Conservation (phyloP, 1,284 basidiomycete genomes). For the Marasmius sp. region DNA sequence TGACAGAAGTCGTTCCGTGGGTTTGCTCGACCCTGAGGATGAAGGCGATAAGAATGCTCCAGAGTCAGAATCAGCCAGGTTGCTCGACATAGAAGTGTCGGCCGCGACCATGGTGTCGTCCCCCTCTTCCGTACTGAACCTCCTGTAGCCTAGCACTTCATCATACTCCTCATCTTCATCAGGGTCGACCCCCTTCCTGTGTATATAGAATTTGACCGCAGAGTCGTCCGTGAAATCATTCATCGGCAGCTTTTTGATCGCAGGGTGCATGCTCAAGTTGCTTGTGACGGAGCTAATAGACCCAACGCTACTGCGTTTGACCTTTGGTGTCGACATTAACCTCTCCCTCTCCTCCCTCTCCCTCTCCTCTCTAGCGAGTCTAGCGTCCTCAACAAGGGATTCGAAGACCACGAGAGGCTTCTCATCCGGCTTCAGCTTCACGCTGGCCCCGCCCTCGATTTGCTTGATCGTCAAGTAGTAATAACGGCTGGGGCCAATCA, state of each 20-base stretch:
- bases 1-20: conserved; percentile 42
- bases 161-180: conserved; percentile 24
- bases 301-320: conserved; percentile 90
- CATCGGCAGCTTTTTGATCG: conserved; percentile 90
- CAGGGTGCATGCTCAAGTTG: conserved; percentile 90
- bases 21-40: conserved; percentile 13
- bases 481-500: conserved; percentile 25
- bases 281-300: conserved; percentile 91
- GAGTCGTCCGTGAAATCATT: conserved; percentile 98
- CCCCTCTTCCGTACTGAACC: conserved; percentile 36
- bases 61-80: conserved; percentile 9
- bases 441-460: conserved; percentile 80
- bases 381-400: conserved; percentile 74
- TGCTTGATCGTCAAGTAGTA: conserved; percentile 94
- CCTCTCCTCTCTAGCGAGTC: conserved; percentile 33
- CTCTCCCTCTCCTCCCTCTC: conserved; percentile 25
- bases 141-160: conserved; percentile 23
- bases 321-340: conserved; percentile 52
- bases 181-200: conserved; percentile 43
- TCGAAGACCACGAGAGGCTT: conserved; percentile 89
- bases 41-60: conserved; percentile 7
- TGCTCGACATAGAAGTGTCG: conserved; percentile 31
- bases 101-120: conserved; percentile 55
- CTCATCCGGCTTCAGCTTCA: conserved; percentile 63
- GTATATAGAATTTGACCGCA: conserved; percentile 94